These are phyloP conservation scores for Rubus parviflorus DNA, from an alignment of 306 rosid genomes.

Conservation along the genomic window DNA sequence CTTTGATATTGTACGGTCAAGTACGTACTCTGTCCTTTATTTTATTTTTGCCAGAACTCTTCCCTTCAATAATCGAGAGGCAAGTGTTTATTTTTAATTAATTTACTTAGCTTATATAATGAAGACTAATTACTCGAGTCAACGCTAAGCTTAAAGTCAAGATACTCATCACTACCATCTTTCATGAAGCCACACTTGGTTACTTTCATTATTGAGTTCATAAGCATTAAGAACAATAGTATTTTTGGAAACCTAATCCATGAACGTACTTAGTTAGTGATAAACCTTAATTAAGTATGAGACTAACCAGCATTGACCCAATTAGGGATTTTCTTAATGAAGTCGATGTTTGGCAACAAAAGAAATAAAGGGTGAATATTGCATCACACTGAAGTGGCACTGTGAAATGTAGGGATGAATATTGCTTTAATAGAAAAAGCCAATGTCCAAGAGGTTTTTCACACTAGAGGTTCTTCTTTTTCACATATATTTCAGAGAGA, in stretches of 20 bases:
- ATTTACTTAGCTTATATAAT: neutral
- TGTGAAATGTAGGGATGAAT: constrained; percentile 31
- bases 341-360: neutral
- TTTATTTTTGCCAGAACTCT: neutral
- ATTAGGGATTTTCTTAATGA: neutral
- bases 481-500: neutral
- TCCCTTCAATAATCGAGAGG: neutral
- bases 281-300: neutral
- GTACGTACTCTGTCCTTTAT: neutral
- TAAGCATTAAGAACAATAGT: neutral
- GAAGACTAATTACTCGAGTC: neutral
- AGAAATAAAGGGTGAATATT: neutral
- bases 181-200: neutral
- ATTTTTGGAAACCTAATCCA: neutral
- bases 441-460: neutral
- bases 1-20: constrained; percentile 15
- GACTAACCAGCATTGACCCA: neutral
- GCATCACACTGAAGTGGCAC: constrained; percentile 36
- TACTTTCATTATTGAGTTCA: neutral
- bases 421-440: constrained; percentile 31
- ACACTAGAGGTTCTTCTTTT: neutral
- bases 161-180: neutral
- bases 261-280: neutral
- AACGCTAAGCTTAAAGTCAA: neutral
- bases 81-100: neutral